Conservation (phyloP, 2,329 filamentous ascomycete genomes). For the Penicillium sp. region DNA sequence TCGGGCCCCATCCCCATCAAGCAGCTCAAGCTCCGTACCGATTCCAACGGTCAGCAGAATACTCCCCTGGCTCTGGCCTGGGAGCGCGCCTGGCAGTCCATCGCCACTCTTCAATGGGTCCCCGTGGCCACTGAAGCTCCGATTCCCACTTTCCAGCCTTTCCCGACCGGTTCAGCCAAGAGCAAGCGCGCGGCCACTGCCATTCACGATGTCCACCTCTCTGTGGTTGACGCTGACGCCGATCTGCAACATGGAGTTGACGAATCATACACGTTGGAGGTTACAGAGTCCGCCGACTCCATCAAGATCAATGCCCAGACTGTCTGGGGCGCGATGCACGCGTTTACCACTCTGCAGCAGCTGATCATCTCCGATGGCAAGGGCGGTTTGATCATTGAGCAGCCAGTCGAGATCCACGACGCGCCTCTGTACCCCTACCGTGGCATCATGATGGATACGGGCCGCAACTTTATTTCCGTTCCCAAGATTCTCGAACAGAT, state of each 20-base stretch:
- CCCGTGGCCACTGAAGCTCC: conserved; percentile 52
- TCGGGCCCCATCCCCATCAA: conserved; percentile 47
- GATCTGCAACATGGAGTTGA: conserved; percentile 53
- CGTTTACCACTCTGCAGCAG: conserved; percentile 55
- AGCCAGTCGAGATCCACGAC: conserved; percentile 50
- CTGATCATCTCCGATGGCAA: conserved; percentile 48
- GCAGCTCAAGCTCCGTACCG: conserved; percentile 37
- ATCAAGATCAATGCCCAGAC: conserved; percentile 49
- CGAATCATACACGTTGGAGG: conserved; percentile 52
- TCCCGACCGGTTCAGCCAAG: conserved; percentile 43
- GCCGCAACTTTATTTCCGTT: conserved; percentile 51
- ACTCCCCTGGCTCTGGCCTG: conserved; percentile 46
- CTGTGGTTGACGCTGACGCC: conserved; percentile 44
- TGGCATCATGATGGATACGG: conserved; percentile 53
- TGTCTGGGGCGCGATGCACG: conserved; percentile 52
- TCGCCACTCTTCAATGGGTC: conserved; percentile 50
- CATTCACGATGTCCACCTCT: conserved; percentile 45
- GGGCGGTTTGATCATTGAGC: conserved; percentile 47
- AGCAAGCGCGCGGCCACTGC: conserved; percentile 26
- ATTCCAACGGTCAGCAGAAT: conserved; percentile 22
- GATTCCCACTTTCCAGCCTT: conserved; percentile 47
- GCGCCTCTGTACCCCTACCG: conserved; percentile 51
- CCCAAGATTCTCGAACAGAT: conserved; percentile 52
- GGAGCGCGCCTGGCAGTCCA: conserved; percentile 47
- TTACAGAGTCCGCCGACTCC: conserved; percentile 37